These are phyloP conservation scores for Eimeria tenella DNA, from an alignment of 169 alveolate genomes.

Conservation along the genomic window DNA sequence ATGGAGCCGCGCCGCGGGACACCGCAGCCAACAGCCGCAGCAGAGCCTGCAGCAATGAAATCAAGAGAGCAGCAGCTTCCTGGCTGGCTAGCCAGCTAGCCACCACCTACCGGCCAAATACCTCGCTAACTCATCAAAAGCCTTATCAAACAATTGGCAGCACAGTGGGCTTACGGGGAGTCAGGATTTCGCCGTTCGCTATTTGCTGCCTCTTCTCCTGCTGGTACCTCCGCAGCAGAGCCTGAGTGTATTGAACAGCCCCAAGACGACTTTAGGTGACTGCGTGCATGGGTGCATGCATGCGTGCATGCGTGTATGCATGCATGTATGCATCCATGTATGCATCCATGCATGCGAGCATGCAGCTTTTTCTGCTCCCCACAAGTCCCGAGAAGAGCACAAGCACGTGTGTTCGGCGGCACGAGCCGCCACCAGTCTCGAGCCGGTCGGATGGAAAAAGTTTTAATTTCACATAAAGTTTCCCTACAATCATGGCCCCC, in stretches of 20 bases:
- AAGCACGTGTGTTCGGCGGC: too few species aligned
- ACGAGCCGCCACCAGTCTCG: too few species aligned
- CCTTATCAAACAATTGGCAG: not conserved
- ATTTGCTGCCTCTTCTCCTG: slow-evolving; percentile 35
- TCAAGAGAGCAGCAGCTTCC: too few species aligned
- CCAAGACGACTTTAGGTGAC: not conserved
- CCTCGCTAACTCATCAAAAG: not conserved
- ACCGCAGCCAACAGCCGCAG: not conserved
- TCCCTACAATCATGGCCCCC: too few species aligned
- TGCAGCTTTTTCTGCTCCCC: not conserved
- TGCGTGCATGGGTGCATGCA: not conserved
- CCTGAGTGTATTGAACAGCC: not conserved
- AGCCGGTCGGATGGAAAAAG: too few species aligned
- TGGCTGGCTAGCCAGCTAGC: slow-evolving; percentile 9
- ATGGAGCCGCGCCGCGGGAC: not conserved
- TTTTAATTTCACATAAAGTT: too few species aligned
- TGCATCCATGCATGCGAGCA: not conserved
- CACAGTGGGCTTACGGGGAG: slow-evolving; percentile 9
- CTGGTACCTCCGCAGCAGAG: slow-evolving; percentile 14
- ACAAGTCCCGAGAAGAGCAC: too few species aligned
- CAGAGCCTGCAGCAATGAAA: not conserved
- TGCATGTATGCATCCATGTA: not conserved
- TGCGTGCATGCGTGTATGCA: not conserved
- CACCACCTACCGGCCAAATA: too few species aligned
- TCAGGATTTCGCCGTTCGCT: not conserved